Evolutionary conservation across 768 basidiomycete species (phyloP).

Genomic region (Chalciporus sphaerocephalus): DNA sequence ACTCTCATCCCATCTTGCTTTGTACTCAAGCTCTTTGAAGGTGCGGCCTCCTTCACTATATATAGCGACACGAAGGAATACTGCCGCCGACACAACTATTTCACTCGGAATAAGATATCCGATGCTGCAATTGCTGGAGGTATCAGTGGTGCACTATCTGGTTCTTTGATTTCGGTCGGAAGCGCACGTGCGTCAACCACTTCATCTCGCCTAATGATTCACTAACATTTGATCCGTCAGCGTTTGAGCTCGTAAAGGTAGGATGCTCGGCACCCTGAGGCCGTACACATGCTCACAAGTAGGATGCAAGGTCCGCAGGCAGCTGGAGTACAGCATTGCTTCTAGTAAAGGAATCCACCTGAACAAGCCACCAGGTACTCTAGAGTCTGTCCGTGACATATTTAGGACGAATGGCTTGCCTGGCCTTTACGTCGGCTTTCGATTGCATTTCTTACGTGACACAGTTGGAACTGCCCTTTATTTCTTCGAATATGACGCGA

Average conservation of each 20-base stretch:
- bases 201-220: slow-evolving; percentile 15
- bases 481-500: slow-evolving; percentile 90
- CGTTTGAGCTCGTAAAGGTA: slow-evolving; percentile 96
- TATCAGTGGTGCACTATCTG: slow-evolving; percentile 82
- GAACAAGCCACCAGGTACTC: slow-evolving; percentile 71
- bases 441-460: slow-evolving; percentile 85
- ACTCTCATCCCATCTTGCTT: slow-evolving; percentile 3
- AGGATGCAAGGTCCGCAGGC: slow-evolving; percentile 68
- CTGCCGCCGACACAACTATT: slow-evolving; percentile 53
- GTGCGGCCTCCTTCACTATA: slow-evolving; percentile 88
- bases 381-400: slow-evolving; percentile 77
- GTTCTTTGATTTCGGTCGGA: slow-evolving; percentile 82
- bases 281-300: slow-evolving; percentile 7
- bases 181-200: slow-evolving; percentile 70
- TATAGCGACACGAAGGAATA: slow-evolving; percentile 81
- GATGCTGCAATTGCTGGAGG: slow-evolving; percentile 78
- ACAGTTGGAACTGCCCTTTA: slow-evolving; percentile 87
- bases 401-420: slow-evolving; percentile 55
- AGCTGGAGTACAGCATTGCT: slow-evolving; percentile 89
- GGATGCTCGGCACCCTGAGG: slow-evolving; percentile 9
- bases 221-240: slow-evolving; percentile 31
- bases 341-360: slow-evolving; percentile 69
- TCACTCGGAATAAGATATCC: slow-evolving; percentile 53
- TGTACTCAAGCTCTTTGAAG: slow-evolving; percentile 35
- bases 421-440: slow-evolving; percentile 80